Evolutionary conservation across 768 basidiomycete species (phyloP), one percentile per base, ranked within the genome.

Genomic region (Crepidotus variabilis): DNA sequence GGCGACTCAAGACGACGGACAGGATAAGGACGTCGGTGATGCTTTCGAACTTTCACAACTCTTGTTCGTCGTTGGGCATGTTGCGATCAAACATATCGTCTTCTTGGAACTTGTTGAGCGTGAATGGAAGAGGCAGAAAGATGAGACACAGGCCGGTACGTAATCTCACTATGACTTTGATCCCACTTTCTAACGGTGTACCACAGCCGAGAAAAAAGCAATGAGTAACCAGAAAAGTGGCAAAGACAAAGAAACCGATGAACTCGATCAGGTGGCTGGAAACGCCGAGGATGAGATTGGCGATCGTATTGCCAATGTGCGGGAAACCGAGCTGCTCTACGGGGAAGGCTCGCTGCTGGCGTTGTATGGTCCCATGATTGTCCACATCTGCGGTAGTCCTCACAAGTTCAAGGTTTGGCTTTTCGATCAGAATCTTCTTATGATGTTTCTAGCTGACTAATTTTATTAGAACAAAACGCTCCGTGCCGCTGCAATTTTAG

Each of bases 211-310:
- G 50, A 92, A 90, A 66, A 74, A 65, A 18, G 68, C 65, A 1
- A 70, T 56, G 52, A 60, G 54, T 21, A 68, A 70, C 33, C 64
- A 70, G 22, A 69, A 71, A 61, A 74, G 73, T 23, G 68, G 70
- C 34, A 56, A 56, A 33, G 55, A 56, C 35, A 91, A 85, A 57
- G 82, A 84, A 36, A 78, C 74, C 14, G 94, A 97, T 65, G 97
- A 99, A 67, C 84, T 98, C 0, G 97, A 99, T 61, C 94, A 96
- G 63, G 96, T 98, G 9, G 94, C 90, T 7, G 97, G 97, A 6
- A 96, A 95, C 65, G 94, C 94, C 3, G 97, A 99, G 69, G 97
- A 99, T 66, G 97, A 99, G 64, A 96, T 98, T 61, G 97, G 94
- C 13, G 97, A 99, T 56, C 81, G 88, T 8, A 90, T 99, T 36